These are phyloP conservation scores for Choanephora cucurbitarum DNA, from an alignment of 371 early-diverging fungal species.

Conservation along the genomic window DNA sequence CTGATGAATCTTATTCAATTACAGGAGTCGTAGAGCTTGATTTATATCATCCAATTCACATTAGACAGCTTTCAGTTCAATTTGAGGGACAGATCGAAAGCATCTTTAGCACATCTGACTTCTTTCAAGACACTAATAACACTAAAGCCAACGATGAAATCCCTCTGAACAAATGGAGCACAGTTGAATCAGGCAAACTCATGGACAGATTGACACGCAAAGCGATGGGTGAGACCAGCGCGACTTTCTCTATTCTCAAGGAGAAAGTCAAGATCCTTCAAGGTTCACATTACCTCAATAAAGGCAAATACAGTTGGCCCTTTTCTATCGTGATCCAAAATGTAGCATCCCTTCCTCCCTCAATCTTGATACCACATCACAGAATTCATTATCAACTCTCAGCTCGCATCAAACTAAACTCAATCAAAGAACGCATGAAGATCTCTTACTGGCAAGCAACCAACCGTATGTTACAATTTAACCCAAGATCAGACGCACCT, in stretches of 20 bases:
- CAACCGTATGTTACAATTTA: neutral
- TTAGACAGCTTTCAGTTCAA: slow-evolving; percentile 29
- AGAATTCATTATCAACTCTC: slow-evolving; percentile 27
- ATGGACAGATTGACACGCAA: slow-evolving; percentile 8
- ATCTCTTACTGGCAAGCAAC: slow-evolving; percentile 27
- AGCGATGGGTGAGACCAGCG: slow-evolving; percentile 13
- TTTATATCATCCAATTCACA: slow-evolving; percentile 21
- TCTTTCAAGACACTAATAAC: slow-evolving; percentile 1
- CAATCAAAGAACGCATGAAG: slow-evolving; percentile 28
- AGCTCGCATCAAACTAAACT: slow-evolving; percentile 27
- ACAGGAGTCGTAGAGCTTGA: slow-evolving; percentile 32
- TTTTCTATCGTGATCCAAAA: slow-evolving; percentile 27
- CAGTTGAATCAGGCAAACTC: slow-evolving; percentile 1
- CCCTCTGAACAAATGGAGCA: slow-evolving; percentile 15
- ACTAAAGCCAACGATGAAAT: slow-evolving; percentile 16
- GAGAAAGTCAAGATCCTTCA: slow-evolving; percentile 7
- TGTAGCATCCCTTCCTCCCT: slow-evolving; percentile 26
- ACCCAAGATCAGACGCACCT: neutral
- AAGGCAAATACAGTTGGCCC: slow-evolving; percentile 27
- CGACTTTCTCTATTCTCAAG: slow-evolving; percentile 14
- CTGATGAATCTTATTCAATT: slow-evolving; percentile 25
- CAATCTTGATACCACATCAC: slow-evolving; percentile 31
- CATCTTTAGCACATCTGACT: slow-evolving; percentile 22
- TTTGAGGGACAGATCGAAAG: slow-evolving; percentile 31
- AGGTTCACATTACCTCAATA: slow-evolving; percentile 11